Base-by-base conservation (phyloP, 2,329 filamentous ascomycete genomes). In the Aspergillus latus region DNA sequence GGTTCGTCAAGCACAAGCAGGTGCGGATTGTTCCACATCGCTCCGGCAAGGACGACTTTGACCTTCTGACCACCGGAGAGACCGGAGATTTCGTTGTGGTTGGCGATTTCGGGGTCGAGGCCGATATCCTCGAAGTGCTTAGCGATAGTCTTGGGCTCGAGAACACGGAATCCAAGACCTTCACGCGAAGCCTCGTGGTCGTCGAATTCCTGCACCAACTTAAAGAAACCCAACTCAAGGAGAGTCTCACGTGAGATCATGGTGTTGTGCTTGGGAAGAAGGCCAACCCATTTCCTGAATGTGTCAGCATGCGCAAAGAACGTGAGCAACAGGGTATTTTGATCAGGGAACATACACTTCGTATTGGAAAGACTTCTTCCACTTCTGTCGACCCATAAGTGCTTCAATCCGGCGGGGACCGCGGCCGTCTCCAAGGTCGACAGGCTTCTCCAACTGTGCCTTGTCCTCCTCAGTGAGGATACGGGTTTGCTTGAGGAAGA, bases 11-110 rank as follows among this genome's bases (percentile, higher is more conserved):
- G 88, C 48, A 99, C 94, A 59, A 99, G 85, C 68, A 99, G 79
- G 80, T 99, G 94, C 0, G 94, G 94, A 81, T 97, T 97, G 80
- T 97, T 97, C 92, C 92, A 96, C 91, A 96, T 95, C 66, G 92
- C 90, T 68, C 90, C 90, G 2, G 91, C 94, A 66, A 99, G 86
- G 61, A 99, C 94, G 47, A 99, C 94, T 84, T 99, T 99, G 79
- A 99, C 94, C 78, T 97, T 97, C 74, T 99, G 94, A 11, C 94
- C 94, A 76, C 94, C 94, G 9, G 92, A 97, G 10, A 99, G 83
- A 68, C 92, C 94, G 61, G 90, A 91, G 68, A 99, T 99, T 77
- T 97, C 89, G 75, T 97, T 97, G 84, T 99, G 94, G 78, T 97
- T 96, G 69, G 94, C 94, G 70, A 99, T 97, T 70, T 99, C 94